Evolutionary conservation across 2,329 filamentous ascomycete species (phyloP).

Genomic region (Hypomyces rosellus): DNA sequence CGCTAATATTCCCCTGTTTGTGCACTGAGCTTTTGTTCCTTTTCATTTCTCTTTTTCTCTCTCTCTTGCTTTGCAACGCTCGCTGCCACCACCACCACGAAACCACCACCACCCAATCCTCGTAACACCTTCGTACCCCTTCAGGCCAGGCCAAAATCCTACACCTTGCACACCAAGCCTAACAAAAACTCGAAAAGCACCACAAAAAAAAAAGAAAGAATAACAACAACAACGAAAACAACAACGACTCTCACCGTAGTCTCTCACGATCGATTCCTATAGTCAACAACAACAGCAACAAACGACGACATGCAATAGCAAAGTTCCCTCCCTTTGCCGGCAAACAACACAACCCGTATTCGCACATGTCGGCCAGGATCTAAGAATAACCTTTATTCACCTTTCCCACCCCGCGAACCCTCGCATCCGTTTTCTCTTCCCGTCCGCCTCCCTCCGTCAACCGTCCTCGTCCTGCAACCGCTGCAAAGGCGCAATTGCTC

Average conservation of each 20-base stretch:
- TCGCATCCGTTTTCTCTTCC: background rate
- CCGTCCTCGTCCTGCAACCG: conserved; percentile 9
- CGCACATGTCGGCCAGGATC: background rate
- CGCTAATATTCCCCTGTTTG: conserved; percentile 10
- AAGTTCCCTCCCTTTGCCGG: background rate
- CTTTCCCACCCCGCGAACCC: too few relatives aligned
- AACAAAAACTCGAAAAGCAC: background rate
- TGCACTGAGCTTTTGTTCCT: conserved; percentile 11
- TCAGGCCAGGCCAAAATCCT: conserved; percentile 3
- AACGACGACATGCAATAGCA: background rate
- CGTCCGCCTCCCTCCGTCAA: conserved; percentile 10
- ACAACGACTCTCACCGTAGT: background rate
- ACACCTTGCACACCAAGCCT: conserved; percentile 8
- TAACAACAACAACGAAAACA: background rate
- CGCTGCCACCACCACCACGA: too few relatives aligned
- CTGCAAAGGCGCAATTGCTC: conserved; percentile 9
- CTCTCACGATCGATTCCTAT: too few relatives aligned
- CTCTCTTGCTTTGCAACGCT: conserved; percentile 1
- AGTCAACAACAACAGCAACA: background rate
- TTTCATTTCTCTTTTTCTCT: conserved; percentile 9
- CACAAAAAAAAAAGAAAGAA: background rate
- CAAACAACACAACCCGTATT: background rate
- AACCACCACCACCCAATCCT: background rate
- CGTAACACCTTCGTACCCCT: background rate
- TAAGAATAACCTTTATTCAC: background rate